Base-by-base conservation (phyloP, 805 yeast genomes). In the Teunomyces pallodes region DNA sequence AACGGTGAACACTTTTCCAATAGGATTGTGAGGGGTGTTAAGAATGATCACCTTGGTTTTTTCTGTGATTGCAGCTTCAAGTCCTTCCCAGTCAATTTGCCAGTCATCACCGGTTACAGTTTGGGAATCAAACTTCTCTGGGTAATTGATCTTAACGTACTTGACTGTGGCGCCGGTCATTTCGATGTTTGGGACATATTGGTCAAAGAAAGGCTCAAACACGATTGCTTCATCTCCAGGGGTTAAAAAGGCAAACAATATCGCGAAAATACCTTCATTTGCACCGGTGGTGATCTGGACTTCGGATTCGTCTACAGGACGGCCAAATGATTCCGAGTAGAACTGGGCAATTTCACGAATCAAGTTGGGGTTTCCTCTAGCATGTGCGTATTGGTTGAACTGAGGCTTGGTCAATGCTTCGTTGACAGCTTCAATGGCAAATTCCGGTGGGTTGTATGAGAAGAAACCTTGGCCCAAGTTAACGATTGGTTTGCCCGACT, bases 381-480 rank as follows among this genome's bases (percentile, higher is more conserved):
- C 87, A 13, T 86, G 96, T 3, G 98, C 89, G 62, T 94, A 94
- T 69, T 94, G 99, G 68, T 94, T 94, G 64, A 81, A 81, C 49
- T 83, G 76, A 3, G 98, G 85, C 30, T 72, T 74, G 46, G 81
- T 83, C 40, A 90, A 74, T 0, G 97, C 92, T 38, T 78, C 75
- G 54, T 83, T 80, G 13, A 92, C 95, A 5, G 96, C 95, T 9
- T 82, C 77, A 50, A 87, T 75, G 12, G 96, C 97, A 68, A 94
- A 94, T n/a, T 83, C 80, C 0, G 99, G 99, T 2, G 99, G 99
- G 28, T 91, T 80, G 65, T 92, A 94, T 2, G 97, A 90, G 74
- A 94, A 94, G 70, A 94, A 94, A 1, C 99, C 99, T 67, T 94
- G 99, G 30, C 99, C 99, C 49, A 94, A 77, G 59, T 94, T 94